Evolutionary conservation across 768 basidiomycete genomes (phyloP), one percentile per base, ranked within the genome.

Genomic region (Agrocybe praecox): DNA sequence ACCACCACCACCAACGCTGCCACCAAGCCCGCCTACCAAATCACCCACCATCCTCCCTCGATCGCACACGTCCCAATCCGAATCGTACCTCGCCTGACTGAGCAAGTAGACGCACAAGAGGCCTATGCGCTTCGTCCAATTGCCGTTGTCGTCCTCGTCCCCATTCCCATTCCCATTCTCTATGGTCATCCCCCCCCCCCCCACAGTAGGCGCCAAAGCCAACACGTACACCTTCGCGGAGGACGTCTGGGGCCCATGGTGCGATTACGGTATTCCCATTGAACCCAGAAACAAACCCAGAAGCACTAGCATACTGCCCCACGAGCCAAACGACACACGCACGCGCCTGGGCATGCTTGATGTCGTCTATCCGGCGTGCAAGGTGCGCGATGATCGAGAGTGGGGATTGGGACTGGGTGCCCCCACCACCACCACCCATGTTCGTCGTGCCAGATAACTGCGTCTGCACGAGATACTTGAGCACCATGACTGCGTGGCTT

Each of bases 271-370:
- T 17, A 63, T 66, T 40, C 72, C 73, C 19, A 10, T 23, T 17
- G 17, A 22, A 15, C 23, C 21, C 24, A 6, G 52, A 11, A 18
- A 47, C 48, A 19, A 19, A 45, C 18, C 52, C 58, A 19, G 46
- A 46, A 6, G 52, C 10, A 18, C 48, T 46, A 21, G 29, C 84
- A 67, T 93, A 93, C 69, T 97, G 94, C 0, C 96, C 96, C 0
- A 94, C 94, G 0, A 98, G 83, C 94, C 96, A 97, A 22, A 94
- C 74, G 1, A 98, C 86, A 62, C 91, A 94, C 0, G 96, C 94
- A 26, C 92, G 77, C 1, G 96, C 94, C 64, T 86, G 82, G 1
- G 87, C 77, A 63, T 95, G 92, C 7, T 76, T 81, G 49, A 98
- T 91, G 50, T 86, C 87, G 47, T 94, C 91, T 46, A 96, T 81